A percentile compares a stretch with the other conserved stretches of the same genome.
These are phyloP conservation scores for Trichophyton benhamiae DNA, from an alignment of 2,329 filamentous ascomycete genomes.

Conservation along the genomic window DNA sequence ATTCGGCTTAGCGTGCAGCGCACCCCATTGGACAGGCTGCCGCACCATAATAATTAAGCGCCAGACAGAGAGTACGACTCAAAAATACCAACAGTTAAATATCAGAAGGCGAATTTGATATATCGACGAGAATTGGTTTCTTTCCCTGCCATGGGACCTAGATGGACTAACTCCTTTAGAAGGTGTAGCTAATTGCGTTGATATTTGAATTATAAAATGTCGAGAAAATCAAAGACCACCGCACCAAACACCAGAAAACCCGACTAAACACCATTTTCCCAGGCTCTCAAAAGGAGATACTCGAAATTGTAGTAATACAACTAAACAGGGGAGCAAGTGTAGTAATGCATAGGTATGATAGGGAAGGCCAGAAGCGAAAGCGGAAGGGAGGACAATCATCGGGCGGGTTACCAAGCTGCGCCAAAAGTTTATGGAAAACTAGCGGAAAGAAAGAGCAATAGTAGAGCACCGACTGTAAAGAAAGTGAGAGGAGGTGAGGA, in stretches of 20 bases:
- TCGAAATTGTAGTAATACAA: slow-evolving; percentile 2
- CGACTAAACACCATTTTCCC: background rate
- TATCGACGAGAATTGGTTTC: background rate
- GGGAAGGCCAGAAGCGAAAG: background rate
- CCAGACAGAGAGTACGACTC: too few species aligned
- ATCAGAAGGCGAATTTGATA: background rate
- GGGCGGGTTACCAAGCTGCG: background rate
- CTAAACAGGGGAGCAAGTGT: background rate
- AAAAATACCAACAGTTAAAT: too few species aligned
- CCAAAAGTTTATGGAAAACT: background rate
- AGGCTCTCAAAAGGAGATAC: background rate
- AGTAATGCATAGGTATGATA: background rate
- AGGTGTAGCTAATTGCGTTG: background rate
- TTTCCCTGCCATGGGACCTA: background rate
- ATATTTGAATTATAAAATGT: background rate
- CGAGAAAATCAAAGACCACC: background rate
- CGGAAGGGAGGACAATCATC: background rate
- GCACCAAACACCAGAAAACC: background rate
- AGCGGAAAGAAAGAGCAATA: background rate
- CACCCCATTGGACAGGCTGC: background rate
- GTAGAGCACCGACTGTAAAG: background rate
- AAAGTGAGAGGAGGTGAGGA: background rate
- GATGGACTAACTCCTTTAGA: background rate
- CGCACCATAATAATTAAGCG: too few species aligned
- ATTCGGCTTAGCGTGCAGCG: background rate